phyloP scores from a whole-genome alignment of 441 rosid species.

The Geranium incanum region DNA sequence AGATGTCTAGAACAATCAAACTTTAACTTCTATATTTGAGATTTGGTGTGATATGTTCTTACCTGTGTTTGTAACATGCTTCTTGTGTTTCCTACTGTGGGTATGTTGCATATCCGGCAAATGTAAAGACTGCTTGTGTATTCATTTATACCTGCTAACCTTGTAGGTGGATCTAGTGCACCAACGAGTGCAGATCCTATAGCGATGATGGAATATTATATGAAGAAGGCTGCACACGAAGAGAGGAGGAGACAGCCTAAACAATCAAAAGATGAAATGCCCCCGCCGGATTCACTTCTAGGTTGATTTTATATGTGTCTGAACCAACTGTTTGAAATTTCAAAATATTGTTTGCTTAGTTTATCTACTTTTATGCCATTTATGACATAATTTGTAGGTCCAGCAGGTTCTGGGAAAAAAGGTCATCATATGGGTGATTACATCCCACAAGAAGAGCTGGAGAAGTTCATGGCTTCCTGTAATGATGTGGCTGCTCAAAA shows the following conservation, averaged over 20 bases:
- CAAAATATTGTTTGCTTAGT: not conserved
- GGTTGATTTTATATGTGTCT: conserved; percentile 28
- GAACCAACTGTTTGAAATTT: not conserved
- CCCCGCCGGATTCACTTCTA: conserved; percentile 89
- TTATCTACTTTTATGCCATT: not conserved
- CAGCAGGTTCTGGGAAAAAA: conserved; percentile 39
- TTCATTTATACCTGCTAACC: not conserved
- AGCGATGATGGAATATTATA: conserved; percentile 95
- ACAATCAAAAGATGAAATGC: conserved; percentile 96
- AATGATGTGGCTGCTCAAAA: conserved; percentile 64
- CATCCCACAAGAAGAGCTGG: conserved; percentile 90
- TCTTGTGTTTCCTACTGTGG: not conserved
- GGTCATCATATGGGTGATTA: conserved; percentile 99
- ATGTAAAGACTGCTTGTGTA: not conserved
- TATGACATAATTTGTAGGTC: not conserved
- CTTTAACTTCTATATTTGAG: not conserved
- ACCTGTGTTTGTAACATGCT: not conserved
- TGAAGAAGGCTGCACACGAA: conserved; percentile 96
- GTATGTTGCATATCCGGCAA: not conserved
- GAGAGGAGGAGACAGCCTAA: conserved; percentile 84
- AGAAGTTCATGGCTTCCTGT: conserved; percentile 76
- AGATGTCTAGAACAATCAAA: too few species aligned
- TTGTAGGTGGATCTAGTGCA: conserved; percentile 45
- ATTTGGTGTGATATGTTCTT: not conserved
- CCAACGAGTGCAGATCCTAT: conserved; percentile 64